phyloP scores from a whole-genome alignment of 2,329 filamentous ascomycete species.

The Aschersonia sp. region DNA sequence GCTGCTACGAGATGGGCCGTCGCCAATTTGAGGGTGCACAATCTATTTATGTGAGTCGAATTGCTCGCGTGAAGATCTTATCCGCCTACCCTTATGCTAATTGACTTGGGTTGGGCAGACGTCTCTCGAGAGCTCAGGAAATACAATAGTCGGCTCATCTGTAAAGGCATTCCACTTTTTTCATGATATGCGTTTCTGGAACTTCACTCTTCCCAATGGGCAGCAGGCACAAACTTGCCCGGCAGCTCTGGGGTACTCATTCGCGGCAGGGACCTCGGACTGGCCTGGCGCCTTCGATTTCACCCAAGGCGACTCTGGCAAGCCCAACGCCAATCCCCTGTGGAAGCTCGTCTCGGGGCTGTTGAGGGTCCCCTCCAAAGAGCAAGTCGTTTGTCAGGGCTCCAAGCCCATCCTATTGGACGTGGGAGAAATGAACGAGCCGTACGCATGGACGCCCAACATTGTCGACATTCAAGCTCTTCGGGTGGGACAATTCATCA shows the following conservation, averaged over 20 bases:
- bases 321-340: slow-evolving; percentile 56
- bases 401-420: slow-evolving; percentile 80
- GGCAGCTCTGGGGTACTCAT: slow-evolving; percentile 80
- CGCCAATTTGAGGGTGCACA: slow-evolving; percentile 53
- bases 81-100: background rate
- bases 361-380: slow-evolving; percentile 53
- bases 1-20: slow-evolving; percentile 61
- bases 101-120: background rate
- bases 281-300: slow-evolving; percentile 89
- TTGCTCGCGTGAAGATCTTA: background rate
- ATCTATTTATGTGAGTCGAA: slow-evolving; percentile 19
- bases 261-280: slow-evolving; percentile 85
- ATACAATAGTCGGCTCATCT: slow-evolving; percentile 43
- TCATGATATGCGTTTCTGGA: slow-evolving; percentile 64
- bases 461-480: slow-evolving; percentile 80
- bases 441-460: slow-evolving; percentile 84
- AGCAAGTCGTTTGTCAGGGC: slow-evolving; percentile 62
- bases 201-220: slow-evolving; percentile 61
- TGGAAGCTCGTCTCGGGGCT: slow-evolving; percentile 66
- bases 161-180: slow-evolving; percentile 80
- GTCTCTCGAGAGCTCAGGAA: slow-evolving; percentile 28
- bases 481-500: slow-evolving; percentile 69
- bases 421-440: slow-evolving; percentile 63
- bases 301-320: slow-evolving; percentile 66
- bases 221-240: slow-evolving; percentile 62